Percentiles rank a stretch among this genome's conserved stretches.
phyloP scores from a whole-genome alignment of 805 yeast species.

The Pichia sporocuriosa region DNA sequence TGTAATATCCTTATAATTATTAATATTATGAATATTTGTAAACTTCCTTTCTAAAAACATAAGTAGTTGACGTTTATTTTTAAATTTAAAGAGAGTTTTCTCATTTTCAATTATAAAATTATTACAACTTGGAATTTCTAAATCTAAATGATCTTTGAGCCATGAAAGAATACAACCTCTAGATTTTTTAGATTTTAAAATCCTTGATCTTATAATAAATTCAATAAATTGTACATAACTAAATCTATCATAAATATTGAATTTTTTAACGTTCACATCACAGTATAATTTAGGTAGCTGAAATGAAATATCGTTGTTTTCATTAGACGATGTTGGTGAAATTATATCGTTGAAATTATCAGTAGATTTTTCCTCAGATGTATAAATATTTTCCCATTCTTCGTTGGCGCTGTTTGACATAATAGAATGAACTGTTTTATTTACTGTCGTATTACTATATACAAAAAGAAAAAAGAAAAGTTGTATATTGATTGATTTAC shows the following conservation, averaged over 20 bases:
- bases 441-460: too few relatives aligned
- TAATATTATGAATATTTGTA: neutral
- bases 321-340: neutral
- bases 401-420: too few relatives aligned
- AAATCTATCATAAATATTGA: conserved; percentile 1
- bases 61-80: conserved; percentile 11
- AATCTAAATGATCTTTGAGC: neutral
- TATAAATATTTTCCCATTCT: too few relatives aligned
- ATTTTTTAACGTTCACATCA: neutral
- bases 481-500: too few relatives aligned
- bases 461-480: too few relatives aligned
- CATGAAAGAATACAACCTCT: conserved; percentile 4
- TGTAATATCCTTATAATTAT: too few relatives aligned
- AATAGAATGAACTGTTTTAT: too few relatives aligned
- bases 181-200: neutral
- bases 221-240: conserved; percentile 6
- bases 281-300: conserved; percentile 2
- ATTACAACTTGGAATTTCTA: neutral
- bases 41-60: conserved; percentile 4
- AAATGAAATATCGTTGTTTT: neutral
- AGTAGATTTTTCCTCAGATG: too few relatives aligned
- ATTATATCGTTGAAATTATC: too few relatives aligned
- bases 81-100: conserved; percentile 2
- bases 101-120: conserved; percentile 2
- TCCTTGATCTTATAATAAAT: neutral